Base-by-base conservation (phyloP, 768 basidiomycete species). In the Lactarius pseudohatsudake region DNA sequence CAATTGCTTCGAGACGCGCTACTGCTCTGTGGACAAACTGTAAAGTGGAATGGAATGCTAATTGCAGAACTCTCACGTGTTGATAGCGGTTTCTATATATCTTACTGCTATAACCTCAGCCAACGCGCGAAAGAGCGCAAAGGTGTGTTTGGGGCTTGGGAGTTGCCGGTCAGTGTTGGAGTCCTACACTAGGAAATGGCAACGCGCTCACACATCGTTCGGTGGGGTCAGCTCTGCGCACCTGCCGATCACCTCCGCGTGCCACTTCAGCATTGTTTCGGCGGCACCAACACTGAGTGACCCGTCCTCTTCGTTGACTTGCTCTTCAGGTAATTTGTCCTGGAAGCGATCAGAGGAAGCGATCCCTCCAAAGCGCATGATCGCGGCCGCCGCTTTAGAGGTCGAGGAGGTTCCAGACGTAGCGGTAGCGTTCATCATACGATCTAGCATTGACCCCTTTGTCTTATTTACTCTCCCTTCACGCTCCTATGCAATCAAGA, bases 191-290 rank as follows among this genome's bases (percentile, higher is more conserved):
- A 7, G 10, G 9, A 56, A 36, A 36, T 16, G 47, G 36, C 34
- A 65, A 50, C 1, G 22, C 3, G 81, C 92, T 78, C 73, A 97
- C 94, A 96, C 86, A 72, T 99, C 97, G 53, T 85, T 87, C 9
- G 84, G 73, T 13, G 88, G 77, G 73, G 88, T 95, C 57, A 99
- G 79, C 76, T 98, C 97, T 13, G 96, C 92, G 70, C 94, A 96
- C 71, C 97, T 80, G 4, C 97, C 96, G 34, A 97, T 88, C 5
- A 95, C 93, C 75, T 99, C 97, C 2, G 97, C 96, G 76, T 99
- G 97, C 95, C 96, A 98, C 75, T 88, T 92, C 18, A 98, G 79
- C 88, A 98, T 95, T 72, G 84, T 89, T 79, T 96, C 94, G 2
- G 94, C 92, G 11, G 86, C 79, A 47, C 87, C 85, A 3, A 97